A percentile compares a stretch with the other conserved stretches of the same genome.
phyloP scores from a whole-genome alignment of 768 basidiomycete genomes.

The Lentinula edodes region DNA sequence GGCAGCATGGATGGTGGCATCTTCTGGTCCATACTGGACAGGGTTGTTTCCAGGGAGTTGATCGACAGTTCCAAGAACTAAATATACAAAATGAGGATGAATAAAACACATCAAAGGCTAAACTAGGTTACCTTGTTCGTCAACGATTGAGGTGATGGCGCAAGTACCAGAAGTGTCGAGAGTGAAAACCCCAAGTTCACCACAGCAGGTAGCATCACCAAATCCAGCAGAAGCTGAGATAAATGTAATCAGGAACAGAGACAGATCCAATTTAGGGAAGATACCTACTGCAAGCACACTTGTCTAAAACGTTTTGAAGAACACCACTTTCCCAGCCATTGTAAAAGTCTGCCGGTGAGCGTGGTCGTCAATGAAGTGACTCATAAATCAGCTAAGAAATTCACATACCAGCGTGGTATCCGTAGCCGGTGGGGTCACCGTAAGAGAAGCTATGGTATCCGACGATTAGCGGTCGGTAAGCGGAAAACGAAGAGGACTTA shows the following conservation, averaged over 20 bases:
- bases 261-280: too few species aligned
- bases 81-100: slow-evolving; percentile 3
- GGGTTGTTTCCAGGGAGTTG: slow-evolving; percentile 53
- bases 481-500: slow-evolving; percentile 21
- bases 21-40: slow-evolving; percentile 30
- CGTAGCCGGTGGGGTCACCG: slow-evolving; percentile 61
- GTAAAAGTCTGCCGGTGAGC: slow-evolving; percentile 35
- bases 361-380: not conserved
- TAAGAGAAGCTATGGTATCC: slow-evolving; percentile 32
- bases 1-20: slow-evolving; percentile 27
- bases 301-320: slow-evolving; percentile 49
- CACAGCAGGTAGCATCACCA: slow-evolving; percentile 37
- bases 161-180: slow-evolving; percentile 35
- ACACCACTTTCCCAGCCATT: slow-evolving; percentile 59
- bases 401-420: slow-evolving; percentile 47
- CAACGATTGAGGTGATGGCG: slow-evolving; percentile 38
- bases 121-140: slow-evolving; percentile 37
- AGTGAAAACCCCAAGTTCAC: slow-evolving; percentile 36
- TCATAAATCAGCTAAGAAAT: not conserved
- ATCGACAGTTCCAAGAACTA: slow-evolving; percentile 40
- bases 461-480: not conserved
- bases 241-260: not conserved
- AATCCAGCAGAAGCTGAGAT: slow-evolving; percentile 6
- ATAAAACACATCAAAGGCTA: not conserved
- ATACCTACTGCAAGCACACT: slow-evolving; percentile 36